A percentile compares a stretch with the other conserved stretches of the same genome.
Evolutionary conservation across 345 rosid species (phyloP).

Genomic region (Cardamine chenopodiifolia): DNA sequence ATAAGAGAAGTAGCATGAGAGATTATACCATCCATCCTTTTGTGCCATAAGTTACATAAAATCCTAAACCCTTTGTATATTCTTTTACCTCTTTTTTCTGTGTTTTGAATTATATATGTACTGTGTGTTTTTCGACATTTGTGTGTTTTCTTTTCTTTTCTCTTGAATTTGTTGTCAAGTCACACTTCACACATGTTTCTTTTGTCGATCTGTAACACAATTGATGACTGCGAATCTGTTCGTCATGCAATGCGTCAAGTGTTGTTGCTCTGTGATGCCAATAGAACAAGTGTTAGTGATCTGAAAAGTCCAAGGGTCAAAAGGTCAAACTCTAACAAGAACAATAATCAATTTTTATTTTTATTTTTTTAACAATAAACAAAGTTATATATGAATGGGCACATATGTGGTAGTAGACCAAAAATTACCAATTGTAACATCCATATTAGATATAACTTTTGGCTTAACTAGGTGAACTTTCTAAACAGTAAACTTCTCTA

Average conservation of each 20-base stretch:
- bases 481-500: too few relatives aligned
- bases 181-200: not conserved
- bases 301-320: not conserved
- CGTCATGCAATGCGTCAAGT: not conserved
- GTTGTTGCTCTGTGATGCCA: not conserved
- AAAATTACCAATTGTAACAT: too few relatives aligned
- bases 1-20: constrained; percentile 24
- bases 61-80: constrained; percentile 36
- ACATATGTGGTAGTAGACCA: too few relatives aligned
- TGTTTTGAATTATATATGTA: constrained; percentile 36
- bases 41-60: constrained; percentile 30
- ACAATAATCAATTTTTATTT: too few relatives aligned
- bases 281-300: not conserved
- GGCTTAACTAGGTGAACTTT: not conserved
- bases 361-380: too few relatives aligned
- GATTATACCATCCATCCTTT: constrained; percentile 26
- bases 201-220: not conserved
- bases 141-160: not conserved
- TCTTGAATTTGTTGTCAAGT: not conserved
- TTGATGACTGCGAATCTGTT: not conserved
- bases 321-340: not conserved
- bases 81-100: constrained; percentile 14
- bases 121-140: constrained; percentile 19
- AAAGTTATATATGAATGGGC: too few relatives aligned
- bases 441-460: too few relatives aligned